Percentiles rank a stretch among this genome's conserved stretches.
phyloP scores from a whole-genome alignment of 176 grass and related monocot species.

The Secale cereale region DNA sequence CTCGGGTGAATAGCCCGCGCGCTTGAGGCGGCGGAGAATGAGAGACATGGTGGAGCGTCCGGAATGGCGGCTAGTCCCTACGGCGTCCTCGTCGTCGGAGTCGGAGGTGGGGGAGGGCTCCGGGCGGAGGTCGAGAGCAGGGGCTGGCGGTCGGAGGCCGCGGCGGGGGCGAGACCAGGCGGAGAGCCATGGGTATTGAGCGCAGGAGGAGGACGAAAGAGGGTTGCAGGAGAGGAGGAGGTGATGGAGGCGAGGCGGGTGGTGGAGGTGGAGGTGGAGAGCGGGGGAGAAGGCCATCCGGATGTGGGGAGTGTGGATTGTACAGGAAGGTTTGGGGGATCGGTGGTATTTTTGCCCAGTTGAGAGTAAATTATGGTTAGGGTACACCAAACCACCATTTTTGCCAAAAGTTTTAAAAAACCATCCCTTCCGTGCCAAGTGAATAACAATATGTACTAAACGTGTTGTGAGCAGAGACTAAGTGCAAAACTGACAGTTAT shows the following conservation, averaged over 20 bases:
- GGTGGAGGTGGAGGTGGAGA: slow-evolving; percentile 53
- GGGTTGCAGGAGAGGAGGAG: slow-evolving; percentile 26
- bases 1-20: slow-evolving; percentile 59
- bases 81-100: slow-evolving; percentile 61
- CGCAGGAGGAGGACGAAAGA: slow-evolving; percentile 22
- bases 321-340: background rate
- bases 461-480: too few species aligned
- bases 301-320: background rate
- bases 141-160: slow-evolving; percentile 25
- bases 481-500: too few species aligned
- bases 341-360: too few species aligned
- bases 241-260: slow-evolving; percentile 37
- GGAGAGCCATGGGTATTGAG: slow-evolving; percentile 50
- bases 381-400: too few species aligned
- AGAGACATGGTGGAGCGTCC: slow-evolving; percentile 73
- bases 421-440: too few species aligned
- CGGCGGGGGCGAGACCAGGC: slow-evolving; percentile 30
- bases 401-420: too few species aligned
- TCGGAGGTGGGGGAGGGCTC: slow-evolving; percentile 55
- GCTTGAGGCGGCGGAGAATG: slow-evolving; percentile 75
- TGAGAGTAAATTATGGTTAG: too few species aligned
- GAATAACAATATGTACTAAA: too few species aligned
- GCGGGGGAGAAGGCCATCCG: slow-evolving; percentile 54
- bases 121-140: slow-evolving; percentile 55
- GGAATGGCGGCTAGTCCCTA: slow-evolving; percentile 60